These are phyloP conservation scores for Westerdykella sp. DNA, from an alignment of 2,329 filamentous ascomycete species.

Conservation along the genomic window DNA sequence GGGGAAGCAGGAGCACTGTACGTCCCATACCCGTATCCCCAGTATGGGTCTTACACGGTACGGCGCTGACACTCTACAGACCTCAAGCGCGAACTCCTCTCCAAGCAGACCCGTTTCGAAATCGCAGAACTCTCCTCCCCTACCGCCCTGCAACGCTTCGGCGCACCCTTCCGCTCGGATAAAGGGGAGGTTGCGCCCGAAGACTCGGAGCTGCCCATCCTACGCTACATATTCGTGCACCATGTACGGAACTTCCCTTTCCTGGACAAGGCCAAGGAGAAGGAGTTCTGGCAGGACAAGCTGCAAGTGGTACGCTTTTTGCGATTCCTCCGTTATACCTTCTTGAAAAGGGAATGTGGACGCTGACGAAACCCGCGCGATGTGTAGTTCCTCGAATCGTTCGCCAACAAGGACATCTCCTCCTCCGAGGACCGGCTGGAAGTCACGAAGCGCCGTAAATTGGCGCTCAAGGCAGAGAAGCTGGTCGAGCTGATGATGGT, in stretches of 20 bases:
- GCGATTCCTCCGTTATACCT: constrained; percentile 4
- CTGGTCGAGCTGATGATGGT: constrained; percentile 99
- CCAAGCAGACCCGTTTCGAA: constrained; percentile 82
- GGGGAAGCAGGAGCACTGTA: constrained; percentile 97
- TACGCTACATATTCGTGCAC: constrained; percentile 95
- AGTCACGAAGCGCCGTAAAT: constrained; percentile 88
- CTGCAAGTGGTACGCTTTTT: constrained; percentile 70
- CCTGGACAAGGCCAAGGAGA: constrained; percentile 90
- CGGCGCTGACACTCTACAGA: constrained; percentile 49
- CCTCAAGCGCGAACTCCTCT: constrained; percentile 90
- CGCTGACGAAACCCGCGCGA: constrained; percentile 14
- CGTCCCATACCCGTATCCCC: constrained; percentile 22
- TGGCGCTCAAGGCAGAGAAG: constrained; percentile 90
- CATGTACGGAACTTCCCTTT: constrained; percentile 98
- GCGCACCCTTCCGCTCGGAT: constrained; percentile 89
- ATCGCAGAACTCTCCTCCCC: constrained; percentile 90
- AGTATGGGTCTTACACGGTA: neutral
- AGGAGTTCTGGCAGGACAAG: constrained; percentile 99
- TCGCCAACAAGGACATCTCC: constrained; percentile 94
- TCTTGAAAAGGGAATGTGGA: neutral
- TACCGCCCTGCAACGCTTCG: constrained; percentile 89
- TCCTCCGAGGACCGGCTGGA: constrained; percentile 93
- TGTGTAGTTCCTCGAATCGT: constrained; percentile 83
- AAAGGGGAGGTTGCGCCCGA: constrained; percentile 87
- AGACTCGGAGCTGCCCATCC: constrained; percentile 86